Evolutionary conservation across 768 basidiomycete species (phyloP).

Genomic region (Amanita muscaria): DNA sequence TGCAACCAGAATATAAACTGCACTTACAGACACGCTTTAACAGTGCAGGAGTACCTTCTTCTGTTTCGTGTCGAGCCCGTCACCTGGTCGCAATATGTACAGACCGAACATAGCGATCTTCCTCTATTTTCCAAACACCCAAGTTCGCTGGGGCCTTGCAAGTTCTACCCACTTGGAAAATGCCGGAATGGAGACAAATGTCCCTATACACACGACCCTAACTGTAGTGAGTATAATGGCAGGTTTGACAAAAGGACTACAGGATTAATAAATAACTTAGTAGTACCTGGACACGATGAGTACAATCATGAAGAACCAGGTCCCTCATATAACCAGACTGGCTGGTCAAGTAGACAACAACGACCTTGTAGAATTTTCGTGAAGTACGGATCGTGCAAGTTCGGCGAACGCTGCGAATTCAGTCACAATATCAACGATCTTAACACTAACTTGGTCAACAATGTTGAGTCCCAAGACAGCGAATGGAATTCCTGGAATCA

Average conservation of each 20-base stretch:
- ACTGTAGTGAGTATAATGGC: neutral
- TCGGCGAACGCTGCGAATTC: conserved; percentile 17
- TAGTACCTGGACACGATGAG: neutral
- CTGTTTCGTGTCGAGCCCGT: conserved; percentile 32
- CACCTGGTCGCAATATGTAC: conserved; percentile 13
- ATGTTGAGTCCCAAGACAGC: no score
- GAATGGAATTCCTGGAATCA: no score
- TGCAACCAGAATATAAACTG: conserved; percentile 27
- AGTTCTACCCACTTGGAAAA: conserved; percentile 27
- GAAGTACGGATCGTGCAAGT: conserved; percentile 14
- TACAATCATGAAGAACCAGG: conserved; percentile 9
- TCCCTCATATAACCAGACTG: conserved; percentile 1
- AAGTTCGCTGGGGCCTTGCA: conserved; percentile 17
- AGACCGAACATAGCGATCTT: neutral
- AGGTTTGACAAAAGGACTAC: no score
- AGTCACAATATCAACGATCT: conserved; percentile 11
- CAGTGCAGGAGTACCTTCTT: conserved; percentile 27
- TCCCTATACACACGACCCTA: conserved; percentile 24
- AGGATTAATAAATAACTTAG: no score
- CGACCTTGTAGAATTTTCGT: conserved; percentile 18
- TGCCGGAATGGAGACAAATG: conserved; percentile 32
- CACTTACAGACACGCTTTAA: conserved; percentile 32
- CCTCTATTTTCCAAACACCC: conserved; percentile 6
- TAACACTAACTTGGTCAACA: neutral
- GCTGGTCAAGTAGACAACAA: neutral